Evolutionary conservation across 1,139 yeast species (phyloP).

Genomic region (Taphrina pruni): DNA sequence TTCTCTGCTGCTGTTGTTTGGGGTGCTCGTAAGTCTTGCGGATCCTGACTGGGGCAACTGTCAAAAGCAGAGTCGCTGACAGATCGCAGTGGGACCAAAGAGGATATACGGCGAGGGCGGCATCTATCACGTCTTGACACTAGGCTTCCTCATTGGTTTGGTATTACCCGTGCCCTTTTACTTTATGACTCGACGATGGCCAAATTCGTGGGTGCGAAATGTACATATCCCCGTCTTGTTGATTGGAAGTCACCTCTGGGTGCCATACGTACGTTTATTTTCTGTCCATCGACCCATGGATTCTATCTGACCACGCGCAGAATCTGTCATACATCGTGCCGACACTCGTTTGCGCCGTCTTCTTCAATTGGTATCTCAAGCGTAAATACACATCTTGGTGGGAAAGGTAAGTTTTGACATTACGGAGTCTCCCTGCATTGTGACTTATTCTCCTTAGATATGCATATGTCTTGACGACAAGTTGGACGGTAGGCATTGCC

Average conservation of each 20-base stretch:
- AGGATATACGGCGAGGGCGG: constrained; percentile 52
- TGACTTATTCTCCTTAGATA: constrained; percentile 60
- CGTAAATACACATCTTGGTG: constrained; percentile 65
- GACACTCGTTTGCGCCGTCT: constrained; percentile 58
- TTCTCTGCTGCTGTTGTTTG: constrained; percentile 60
- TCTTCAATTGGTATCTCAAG: constrained; percentile 61
- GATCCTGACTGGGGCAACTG: no score
- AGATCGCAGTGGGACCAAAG: constrained; percentile 59
- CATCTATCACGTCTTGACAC: constrained; percentile 46
- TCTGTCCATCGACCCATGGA: constrained; percentile 49
- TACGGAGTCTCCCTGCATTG: constrained; percentile 52
- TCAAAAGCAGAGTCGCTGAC: background rate
- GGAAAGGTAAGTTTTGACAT: constrained; percentile 49
- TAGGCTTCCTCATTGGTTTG: constrained; percentile 63
- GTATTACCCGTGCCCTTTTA: constrained; percentile 57
- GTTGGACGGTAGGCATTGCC: constrained; percentile 63
- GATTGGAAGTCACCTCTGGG: constrained; percentile 51
- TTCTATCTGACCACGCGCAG: constrained; percentile 61
- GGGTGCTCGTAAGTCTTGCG: constrained; percentile 52
- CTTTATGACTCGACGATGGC: constrained; percentile 19
- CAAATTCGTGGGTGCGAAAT: constrained; percentile 50
- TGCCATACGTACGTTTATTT: constrained; percentile 6
- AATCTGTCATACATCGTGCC: constrained; percentile 55
- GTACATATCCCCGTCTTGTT: constrained; percentile 61
- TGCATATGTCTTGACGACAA: constrained; percentile 65